phyloP scores from a whole-genome alignment of 2,329 filamentous ascomycete genomes.

The Apiospora rasikravindrae region DNA sequence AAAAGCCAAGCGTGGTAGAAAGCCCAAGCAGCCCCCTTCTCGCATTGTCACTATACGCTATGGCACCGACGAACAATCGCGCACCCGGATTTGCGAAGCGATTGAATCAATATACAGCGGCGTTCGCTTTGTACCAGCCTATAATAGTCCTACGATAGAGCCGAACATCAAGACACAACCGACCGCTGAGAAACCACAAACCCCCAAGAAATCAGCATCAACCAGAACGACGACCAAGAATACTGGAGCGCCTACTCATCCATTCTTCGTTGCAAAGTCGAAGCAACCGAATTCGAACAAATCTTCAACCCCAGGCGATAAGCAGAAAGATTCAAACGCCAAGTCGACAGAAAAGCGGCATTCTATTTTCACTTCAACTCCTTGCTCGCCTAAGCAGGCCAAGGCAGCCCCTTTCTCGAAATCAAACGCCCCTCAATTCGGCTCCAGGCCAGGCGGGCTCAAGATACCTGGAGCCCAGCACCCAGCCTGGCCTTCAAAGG shows the following conservation, averaged over 20 bases:
- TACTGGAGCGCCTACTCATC: constrained; percentile 48
- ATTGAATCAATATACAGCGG: constrained; percentile 67
- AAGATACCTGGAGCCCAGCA: constrained; percentile 71
- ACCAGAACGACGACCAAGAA: constrained; percentile 27
- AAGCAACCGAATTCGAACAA: constrained; percentile 30
- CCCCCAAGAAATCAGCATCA: background rate
- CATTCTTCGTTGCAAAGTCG: constrained; percentile 70
- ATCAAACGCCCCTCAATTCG: constrained; percentile 48
- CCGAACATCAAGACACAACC: constrained; percentile 34
- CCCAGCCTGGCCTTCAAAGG: constrained; percentile 74
- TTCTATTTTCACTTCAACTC: constrained; percentile 58
- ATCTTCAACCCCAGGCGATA: background rate
- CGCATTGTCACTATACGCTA: constrained; percentile 65
- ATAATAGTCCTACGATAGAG: constrained; percentile 30
- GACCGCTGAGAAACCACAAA: constrained; percentile 24
- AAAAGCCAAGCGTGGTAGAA: constrained; percentile 40
- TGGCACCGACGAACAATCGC: constrained; percentile 51
- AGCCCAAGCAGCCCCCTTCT: constrained; percentile 42
- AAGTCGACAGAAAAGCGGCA: constrained; percentile 39
- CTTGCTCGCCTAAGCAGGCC: constrained; percentile 54
- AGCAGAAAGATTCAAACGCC: constrained; percentile 31
- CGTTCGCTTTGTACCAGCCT: constrained; percentile 27
- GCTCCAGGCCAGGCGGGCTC: constrained; percentile 49
- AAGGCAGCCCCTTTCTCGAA: constrained; percentile 37
- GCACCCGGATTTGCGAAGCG: constrained; percentile 57